Base-by-base conservation (phyloP, 2,329 filamentous ascomycete species). In the Alternaria sp. region DNA sequence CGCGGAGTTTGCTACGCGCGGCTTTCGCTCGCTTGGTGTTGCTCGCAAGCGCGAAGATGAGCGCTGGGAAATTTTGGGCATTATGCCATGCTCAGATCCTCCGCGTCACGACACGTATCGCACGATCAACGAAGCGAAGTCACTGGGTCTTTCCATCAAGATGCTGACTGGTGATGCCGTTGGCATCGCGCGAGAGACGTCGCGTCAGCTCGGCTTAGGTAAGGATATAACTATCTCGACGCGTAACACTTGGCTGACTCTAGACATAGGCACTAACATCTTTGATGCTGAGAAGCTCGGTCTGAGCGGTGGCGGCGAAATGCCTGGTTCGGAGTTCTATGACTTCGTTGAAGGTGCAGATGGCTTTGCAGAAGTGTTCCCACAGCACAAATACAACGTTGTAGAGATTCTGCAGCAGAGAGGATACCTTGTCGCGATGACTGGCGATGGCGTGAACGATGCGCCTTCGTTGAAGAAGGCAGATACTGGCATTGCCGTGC, bases 111-210 rank as follows among this genome's bases (percentile, higher is more conserved):
- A 97, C 78, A 97, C 93, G 73, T 92, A 90, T 75, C 92, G 92
- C 81, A 97, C 93, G 66, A 92, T 97, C 83, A 91, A 92, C 81
- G 93, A 97, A 83, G 93, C 93, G 77, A 95, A 96, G 86, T 87
- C 85, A 68, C 89, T 97, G 62, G 93, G 93, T 86, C 86, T 97
- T 66, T 93, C 91, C 72, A 93, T 97, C 83, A 97, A 97, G 87
- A 97, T 97, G 93, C 88, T 97, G 84, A 97, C 93, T 83, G 93
- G 93, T 87, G 93, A 97, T 79, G 93, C 93, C 71, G 93, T 97
- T 79, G 93, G 93, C 81, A 97, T 97, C 80, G 93, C 93, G 74
- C 90, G 92, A 84, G 93, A 97, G 83, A 96, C 93, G 72, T 96
- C 93, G 58, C 92, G 93, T 76, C 92, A 96, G 83, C 91, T 97